A percentile compares a stretch with the other conserved stretches of the same genome.
phyloP scores from a whole-genome alignment of 352 stramenopile genomes.

The Pythium guiyangense region DNA sequence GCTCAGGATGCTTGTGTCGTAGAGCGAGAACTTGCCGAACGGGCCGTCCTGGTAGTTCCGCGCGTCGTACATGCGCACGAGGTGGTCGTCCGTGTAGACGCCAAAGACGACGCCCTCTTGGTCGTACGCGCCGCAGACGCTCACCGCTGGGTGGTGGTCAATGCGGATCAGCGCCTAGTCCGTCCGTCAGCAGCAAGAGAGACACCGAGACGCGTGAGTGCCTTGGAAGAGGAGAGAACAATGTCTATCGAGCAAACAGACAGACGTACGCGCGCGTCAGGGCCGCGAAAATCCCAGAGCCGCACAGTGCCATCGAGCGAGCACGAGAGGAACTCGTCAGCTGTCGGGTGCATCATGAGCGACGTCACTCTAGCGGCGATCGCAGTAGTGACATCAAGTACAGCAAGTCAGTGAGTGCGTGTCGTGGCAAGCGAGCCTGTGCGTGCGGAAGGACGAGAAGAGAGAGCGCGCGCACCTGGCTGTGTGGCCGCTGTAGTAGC shows the following conservation, averaged over 20 bases:
- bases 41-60: slow-evolving; percentile 85
- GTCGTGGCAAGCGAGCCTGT: neutral
- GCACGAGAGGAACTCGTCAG: slow-evolving; percentile 81
- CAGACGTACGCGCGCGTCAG: slow-evolving; percentile 44
- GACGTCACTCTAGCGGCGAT: slow-evolving; percentile 51
- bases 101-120: slow-evolving; percentile 82
- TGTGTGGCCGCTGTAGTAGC: slow-evolving; percentile 81
- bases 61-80: slow-evolving; percentile 88
- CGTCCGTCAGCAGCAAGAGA: neutral
- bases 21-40: slow-evolving; percentile 86
- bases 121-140: slow-evolving; percentile 76
- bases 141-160: slow-evolving; percentile 54
- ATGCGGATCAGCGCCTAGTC: slow-evolving; percentile 54
- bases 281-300: slow-evolving; percentile 74
- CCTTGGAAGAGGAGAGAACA: neutral
- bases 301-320: slow-evolving; percentile 74
- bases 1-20: slow-evolving; percentile 62
- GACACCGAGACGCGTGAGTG: neutral
- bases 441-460: neutral
- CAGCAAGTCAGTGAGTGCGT: neutral
- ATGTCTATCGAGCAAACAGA: no score
- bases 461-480: slow-evolving; percentile 35
- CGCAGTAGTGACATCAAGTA: neutral
- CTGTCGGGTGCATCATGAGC: slow-evolving; percentile 83
- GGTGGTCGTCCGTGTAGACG: slow-evolving; percentile 80